Base-by-base conservation (phyloP, 2,329 filamentous ascomycete genomes). In the Venturiaceae sp. region DNA sequence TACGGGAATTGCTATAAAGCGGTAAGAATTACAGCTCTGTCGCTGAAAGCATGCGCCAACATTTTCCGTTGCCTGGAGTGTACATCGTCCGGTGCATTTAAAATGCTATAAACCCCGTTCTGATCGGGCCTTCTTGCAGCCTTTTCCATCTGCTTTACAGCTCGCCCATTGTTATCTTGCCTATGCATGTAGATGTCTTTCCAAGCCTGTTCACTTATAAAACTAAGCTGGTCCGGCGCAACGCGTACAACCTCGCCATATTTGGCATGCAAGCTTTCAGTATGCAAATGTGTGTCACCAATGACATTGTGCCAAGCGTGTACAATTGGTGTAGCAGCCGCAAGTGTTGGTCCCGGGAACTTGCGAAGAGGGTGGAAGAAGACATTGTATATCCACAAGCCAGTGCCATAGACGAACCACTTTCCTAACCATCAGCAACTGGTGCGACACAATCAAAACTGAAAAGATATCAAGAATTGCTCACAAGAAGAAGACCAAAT, bases 181-280 rank as follows among this genome's bases (percentile, higher is more conserved):
- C 58, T 33, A 36, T 62, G 54, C 32, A 65, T 66, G 41, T 69
- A 65, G 28, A 69, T 64, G 58, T 69, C 67, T 46, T 63, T 65
- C 60, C 61, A 66, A 2, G 65, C 63, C 3, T 61, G 16, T 30
- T 61, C 62, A 28, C 39, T 30, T 16, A 54, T 47, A 46, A 65
- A 68, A 37, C 57, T 62, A 3, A 68, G 58, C 28, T 64, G 60
- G 16, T 65, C 53, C 2, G 66, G 66, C 1, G 59, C 47, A 23
- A 65, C 34, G 16, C 66, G 63, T 3, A 68, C 65, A 28, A 67
- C 59, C 8, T 62, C 60, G n/a, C 66, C 66, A 30, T 63, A 64
- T 47, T 60, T 56, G 1, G 46, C 21, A 30, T 64, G 63, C 1
- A 62, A 21, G 9, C 30, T 13, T 1, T 3, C 8, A 1, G 30